Evolutionary conservation across 2,329 filamentous ascomycete species (phyloP).

Genomic region (Trichoderma endophyticum): DNA sequence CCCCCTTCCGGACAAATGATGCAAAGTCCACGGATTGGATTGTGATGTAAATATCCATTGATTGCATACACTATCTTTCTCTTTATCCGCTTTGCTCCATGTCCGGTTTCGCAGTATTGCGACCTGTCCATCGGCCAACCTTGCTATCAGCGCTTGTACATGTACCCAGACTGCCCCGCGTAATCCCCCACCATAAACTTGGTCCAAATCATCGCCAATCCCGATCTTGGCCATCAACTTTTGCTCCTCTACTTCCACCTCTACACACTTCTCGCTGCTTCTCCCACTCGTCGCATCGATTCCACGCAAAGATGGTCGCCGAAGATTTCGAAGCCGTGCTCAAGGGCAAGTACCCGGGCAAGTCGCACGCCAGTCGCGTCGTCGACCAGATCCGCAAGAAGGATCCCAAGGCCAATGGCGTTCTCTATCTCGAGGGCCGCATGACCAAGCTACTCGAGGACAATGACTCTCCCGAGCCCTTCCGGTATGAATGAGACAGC

Average conservation of each 20-base stretch:
- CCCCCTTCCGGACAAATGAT: not conserved
- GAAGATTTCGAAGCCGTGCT: constrained; percentile 52
- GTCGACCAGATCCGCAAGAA: constrained; percentile 70
- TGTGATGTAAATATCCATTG: not conserved
- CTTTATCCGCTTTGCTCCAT: not conserved
- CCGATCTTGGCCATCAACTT: not conserved
- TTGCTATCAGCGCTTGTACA: not conserved
- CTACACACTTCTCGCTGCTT: not conserved
- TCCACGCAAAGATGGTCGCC: constrained; percentile 32
- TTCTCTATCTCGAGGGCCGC: constrained; percentile 86
- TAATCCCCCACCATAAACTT: constrained; percentile 13
- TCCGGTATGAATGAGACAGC: constrained; percentile 54
- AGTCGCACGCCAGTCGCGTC: constrained; percentile 81
- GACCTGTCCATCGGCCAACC: constrained; percentile 4
- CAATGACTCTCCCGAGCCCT: constrained; percentile 77
- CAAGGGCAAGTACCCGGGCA: constrained; percentile 72
- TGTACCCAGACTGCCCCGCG: constrained; percentile 9
- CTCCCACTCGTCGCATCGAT: not conserved
- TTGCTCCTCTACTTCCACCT: not conserved
- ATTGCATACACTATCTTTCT: no score
- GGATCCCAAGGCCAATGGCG: constrained; percentile 60
- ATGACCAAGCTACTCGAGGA: constrained; percentile 81
- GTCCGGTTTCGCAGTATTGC: not conserved
- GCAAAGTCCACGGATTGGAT: not conserved
- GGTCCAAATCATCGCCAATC: not conserved